Conservation (phyloP, 768 basidiomycete genomes). For the Pulveroboletus sp. region DNA sequence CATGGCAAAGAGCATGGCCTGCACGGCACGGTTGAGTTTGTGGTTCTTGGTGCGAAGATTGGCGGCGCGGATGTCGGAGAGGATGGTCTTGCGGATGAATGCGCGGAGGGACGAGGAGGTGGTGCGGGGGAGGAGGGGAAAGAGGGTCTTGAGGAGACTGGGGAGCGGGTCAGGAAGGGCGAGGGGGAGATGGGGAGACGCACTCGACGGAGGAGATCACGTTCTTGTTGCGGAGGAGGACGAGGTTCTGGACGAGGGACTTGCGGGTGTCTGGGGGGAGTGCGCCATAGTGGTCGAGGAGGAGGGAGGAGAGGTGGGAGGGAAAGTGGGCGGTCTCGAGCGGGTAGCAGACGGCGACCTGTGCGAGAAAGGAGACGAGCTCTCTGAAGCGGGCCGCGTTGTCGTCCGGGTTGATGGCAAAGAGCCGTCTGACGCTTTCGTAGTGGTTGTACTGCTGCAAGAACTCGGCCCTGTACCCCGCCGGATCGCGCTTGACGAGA, state of each 20-base stretch:
- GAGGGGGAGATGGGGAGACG: slow-evolving; percentile 26
- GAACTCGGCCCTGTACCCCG: slow-evolving; percentile 91
- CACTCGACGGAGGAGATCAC: slow-evolving; percentile 92
- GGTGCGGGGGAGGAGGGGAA: slow-evolving; percentile 92
- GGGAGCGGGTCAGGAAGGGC: slow-evolving; percentile 1
- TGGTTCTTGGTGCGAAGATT: slow-evolving; percentile 88
- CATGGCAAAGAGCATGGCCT: slow-evolving; percentile 95
- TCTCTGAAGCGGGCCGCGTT: slow-evolving; percentile 83
- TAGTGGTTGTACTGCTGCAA: slow-evolving; percentile 96
- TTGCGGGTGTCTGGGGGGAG: slow-evolving; percentile 80
- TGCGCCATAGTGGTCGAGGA: slow-evolving; percentile 73
- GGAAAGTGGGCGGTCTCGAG: slow-evolving; percentile 86
- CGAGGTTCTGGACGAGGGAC: slow-evolving; percentile 83
- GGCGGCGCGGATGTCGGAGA: slow-evolving; percentile 88
- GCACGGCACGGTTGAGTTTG: slow-evolving; percentile 93
- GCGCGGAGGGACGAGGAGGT: slow-evolving; percentile 79
- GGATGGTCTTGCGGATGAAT: slow-evolving; percentile 88
- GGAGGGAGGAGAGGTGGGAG: slow-evolving; percentile 67
- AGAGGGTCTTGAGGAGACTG: slow-evolving; percentile 87
- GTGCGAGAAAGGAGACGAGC: slow-evolving; percentile 86
- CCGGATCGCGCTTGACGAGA: slow-evolving; percentile 90
- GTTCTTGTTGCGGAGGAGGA: slow-evolving; percentile 89
- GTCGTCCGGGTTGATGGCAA: slow-evolving; percentile 76
- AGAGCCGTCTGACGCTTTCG: slow-evolving; percentile 81
- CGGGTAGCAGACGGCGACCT: slow-evolving; percentile 79